Evolutionary conservation across 352 stramenopile species (phyloP), one percentile per base, ranked within the genome.

Genomic region (Phytophthora cajani): DNA sequence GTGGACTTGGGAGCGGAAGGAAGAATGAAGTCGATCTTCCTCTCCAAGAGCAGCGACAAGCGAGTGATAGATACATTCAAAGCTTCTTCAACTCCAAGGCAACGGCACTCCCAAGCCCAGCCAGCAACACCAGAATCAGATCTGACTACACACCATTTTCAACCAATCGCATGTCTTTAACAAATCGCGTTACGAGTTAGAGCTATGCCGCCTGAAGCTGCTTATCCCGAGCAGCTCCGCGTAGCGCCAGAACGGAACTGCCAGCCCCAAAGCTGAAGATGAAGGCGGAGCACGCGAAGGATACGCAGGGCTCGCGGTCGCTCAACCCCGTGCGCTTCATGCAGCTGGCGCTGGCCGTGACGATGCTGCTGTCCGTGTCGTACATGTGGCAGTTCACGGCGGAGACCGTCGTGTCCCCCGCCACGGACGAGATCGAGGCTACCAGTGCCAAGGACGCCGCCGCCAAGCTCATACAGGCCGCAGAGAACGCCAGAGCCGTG

Each of bases 361-460:
- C 83, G 1, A 77, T 90, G 53, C 72, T 88, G 36, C 85, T 91
- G 67, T 87, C 83, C 25, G 60, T 89, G 46, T 75, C 81, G 21
- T 93, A 91, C 72, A 93, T 93, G 80, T 82, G 72, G 67, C 74
- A 93, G 66, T 90, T 93, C 62, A 79, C 86, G 55, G 72, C 71
- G 17, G 62, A 79, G 63, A 88, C 71, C 42, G 64, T 87, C 17
- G 58, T 64, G 51, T 61, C 54, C 12, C 57, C 69, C 2, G 49
- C 69, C 5, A 46, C 56, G 1, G 58, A 62, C 3, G 60, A 74
- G 44, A 61, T 74, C 38, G 74, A 70, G 14, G 52, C 57, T 14
- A 58, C 47, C 1, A 63, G 54, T 36, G 64, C 74, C 23, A 68
- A 75, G 21, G 75, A 77, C 46, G 72, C 72, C 10, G 61, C 68